phyloP scores from a whole-genome alignment of 495 filamentous ascomycete genomes.

The Lasiosphaeriaceae sp. region DNA sequence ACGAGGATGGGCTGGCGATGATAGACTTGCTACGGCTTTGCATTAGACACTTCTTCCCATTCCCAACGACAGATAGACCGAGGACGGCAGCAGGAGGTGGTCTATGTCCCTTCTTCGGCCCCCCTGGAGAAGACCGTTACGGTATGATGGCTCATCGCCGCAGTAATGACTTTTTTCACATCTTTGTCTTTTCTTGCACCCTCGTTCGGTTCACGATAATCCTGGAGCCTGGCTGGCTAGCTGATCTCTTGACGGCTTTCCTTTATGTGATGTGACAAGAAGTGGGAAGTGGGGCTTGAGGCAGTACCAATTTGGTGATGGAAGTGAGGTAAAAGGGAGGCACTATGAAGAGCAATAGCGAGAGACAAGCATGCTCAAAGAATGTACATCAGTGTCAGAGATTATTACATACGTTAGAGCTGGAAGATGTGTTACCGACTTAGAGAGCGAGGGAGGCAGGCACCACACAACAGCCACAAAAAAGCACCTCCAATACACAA shows the following conservation, averaged over 20 bases:
- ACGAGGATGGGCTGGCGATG: constrained; percentile 36
- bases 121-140: constrained; percentile 10
- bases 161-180: constrained; percentile 20
- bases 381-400: constrained; percentile 26
- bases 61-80: constrained; percentile 30
- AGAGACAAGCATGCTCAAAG: constrained; percentile 2
- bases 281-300: not conserved
- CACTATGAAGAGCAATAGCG: not conserved
- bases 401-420: constrained; percentile 10
- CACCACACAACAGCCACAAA: constrained; percentile 9
- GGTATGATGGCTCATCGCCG: constrained; percentile 15
- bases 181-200: not conserved
- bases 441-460: constrained; percentile 3
- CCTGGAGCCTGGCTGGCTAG: not conserved
- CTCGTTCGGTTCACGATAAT: not conserved
- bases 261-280: constrained; percentile 4
- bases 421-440: not conserved
- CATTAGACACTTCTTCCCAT: constrained; percentile 29
- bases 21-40: constrained; percentile 36
- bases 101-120: constrained; percentile 13
- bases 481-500: no score
- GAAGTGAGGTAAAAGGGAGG: constrained; percentile 3
- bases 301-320: not conserved
- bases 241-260: constrained; percentile 2
- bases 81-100: constrained; percentile 15